Evolutionary conservation across 1,139 yeast species (phyloP), one percentile per base, ranked within the genome.

Genomic region (Saccharomyces hybrid): DNA sequence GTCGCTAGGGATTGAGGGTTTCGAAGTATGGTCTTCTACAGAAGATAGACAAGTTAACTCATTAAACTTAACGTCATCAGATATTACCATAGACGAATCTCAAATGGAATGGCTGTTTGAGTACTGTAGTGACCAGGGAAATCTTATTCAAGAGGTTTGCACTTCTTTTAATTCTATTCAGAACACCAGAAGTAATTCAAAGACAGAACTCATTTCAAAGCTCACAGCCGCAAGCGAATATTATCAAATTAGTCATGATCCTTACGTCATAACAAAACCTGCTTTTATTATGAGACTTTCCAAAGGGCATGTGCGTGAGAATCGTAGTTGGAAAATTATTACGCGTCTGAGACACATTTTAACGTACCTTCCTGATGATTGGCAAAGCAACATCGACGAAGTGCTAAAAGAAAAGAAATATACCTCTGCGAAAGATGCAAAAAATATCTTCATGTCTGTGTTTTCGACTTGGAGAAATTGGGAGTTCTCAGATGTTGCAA

Each of bases 391-490:
- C 0, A 57, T 61, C 71, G 58, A 61, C 57, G 23, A 55, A 54
- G 48, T 55, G n/a, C 55, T 60, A 23, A 49, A 57, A 3, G 52
- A 51, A 5, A 62, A 67, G 41, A 56, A 59, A 2, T 63, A 66
- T 50, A 64, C 69, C 27, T 73, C 81, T 0, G 85, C 88, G 0
- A 64, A 59, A 0, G 74, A 76, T 61, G 88, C 90, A 0, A 75
- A 76, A 56, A 73, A 74, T 9, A 78, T 76, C 26, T 87, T 87
- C 2, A 69, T 80, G 48, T 73, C 76, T 2, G 75, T 84, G 0
- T 88, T 89, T 64, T 75, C 84, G 0, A 75, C 78, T n/a, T 91
- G 98, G 97, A 80, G 97, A 74, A 81, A 83, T 55, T 93, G 98
- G 98, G 98, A 91, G 61, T 82, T 81, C 56, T 71, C 78, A 6